Evolutionary conservation across 345 rosid species (phyloP).

Genomic region (Brassica cretica): DNA sequence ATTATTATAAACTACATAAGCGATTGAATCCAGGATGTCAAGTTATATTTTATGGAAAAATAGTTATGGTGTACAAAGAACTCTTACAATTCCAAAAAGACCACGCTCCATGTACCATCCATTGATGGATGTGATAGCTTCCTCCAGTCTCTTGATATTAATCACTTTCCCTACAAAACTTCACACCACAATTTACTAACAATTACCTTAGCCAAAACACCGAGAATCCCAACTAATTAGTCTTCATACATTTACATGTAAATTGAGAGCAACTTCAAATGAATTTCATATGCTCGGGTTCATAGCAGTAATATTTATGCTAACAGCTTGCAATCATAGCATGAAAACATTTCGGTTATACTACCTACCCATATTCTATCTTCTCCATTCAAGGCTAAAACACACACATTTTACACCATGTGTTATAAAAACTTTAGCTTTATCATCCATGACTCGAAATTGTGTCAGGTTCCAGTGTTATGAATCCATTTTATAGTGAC

Average conservation of each 20-base stretch:
- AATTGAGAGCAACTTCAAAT: neutral
- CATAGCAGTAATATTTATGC: neutral
- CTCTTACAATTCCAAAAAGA: constrained; percentile 84
- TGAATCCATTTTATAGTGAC: neutral
- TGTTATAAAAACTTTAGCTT: neutral
- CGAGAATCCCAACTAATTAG: constrained; percentile 3
- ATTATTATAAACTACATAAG: neutral
- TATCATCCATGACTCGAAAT: neutral
- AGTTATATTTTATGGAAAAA: neutral
- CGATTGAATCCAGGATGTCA: neutral
- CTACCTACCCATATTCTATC: neutral
- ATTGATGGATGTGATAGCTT: constrained; percentile 82
- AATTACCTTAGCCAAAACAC: constrained; percentile 36
- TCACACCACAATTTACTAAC: constrained; percentile 61
- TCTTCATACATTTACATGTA: constrained; percentile 25
- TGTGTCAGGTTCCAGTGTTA: constrained; percentile 1
- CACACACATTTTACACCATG: constrained; percentile 6
- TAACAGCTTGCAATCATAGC: neutral
- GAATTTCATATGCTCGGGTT: constrained; percentile 6
- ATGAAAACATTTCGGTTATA: neutral
- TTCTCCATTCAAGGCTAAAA: constrained; percentile 1
- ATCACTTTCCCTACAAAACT: constrained; percentile 94
- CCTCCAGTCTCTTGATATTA: constrained; percentile 79
- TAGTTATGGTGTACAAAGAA: neutral
- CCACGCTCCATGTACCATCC: constrained; percentile 97